Conservation (phyloP, 2,329 filamentous ascomycete genomes). For the Aspergillus pseudoviridinutans region DNA sequence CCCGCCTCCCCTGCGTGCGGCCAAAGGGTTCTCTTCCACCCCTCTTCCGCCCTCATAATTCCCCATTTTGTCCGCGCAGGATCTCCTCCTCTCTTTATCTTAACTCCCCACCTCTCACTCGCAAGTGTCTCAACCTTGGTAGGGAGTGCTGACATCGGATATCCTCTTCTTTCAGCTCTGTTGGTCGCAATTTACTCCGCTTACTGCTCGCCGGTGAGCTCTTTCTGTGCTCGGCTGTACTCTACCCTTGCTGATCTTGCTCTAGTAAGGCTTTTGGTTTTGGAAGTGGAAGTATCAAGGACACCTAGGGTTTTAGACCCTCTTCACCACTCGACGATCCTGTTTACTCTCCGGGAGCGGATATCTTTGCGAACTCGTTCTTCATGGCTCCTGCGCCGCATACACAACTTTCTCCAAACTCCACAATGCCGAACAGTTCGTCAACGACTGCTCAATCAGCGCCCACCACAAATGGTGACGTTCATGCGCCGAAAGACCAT, state of each 20-base stretch:
- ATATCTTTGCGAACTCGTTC: constrained; percentile 3
- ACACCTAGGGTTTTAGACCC: constrained; percentile 5
- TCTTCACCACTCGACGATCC: background rate
- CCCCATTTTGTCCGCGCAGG: constrained; percentile 16
- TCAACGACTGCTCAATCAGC: constrained; percentile 21
- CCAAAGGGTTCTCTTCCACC: constrained; percentile 23
- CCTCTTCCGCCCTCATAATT: constrained; percentile 23
- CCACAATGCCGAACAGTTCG: constrained; percentile 27
- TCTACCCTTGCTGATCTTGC: constrained; percentile 10
- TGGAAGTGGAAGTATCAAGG: constrained; percentile 6
- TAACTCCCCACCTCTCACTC: constrained; percentile 2
- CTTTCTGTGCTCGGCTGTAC: background rate
- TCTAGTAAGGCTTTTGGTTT: constrained; percentile 15
- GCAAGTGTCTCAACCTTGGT: background rate
- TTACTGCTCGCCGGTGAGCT: constrained; percentile 3
- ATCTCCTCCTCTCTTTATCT: constrained; percentile 15
- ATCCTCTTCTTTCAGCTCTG: background rate
- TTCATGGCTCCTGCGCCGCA: constrained; percentile 14
- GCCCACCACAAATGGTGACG: constrained; percentile 26
- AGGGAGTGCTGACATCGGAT: background rate
- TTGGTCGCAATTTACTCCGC: background rate
- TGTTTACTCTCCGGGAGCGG: background rate
- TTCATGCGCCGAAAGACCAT: constrained; percentile 17
- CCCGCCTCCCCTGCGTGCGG: constrained; percentile 16
- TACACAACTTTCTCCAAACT: constrained; percentile 20